A percentile compares a stretch with the other conserved stretches of the same genome.
phyloP scores from a whole-genome alignment of 169 alveolate genomes.

The Cryptosporidium sp. region DNA sequence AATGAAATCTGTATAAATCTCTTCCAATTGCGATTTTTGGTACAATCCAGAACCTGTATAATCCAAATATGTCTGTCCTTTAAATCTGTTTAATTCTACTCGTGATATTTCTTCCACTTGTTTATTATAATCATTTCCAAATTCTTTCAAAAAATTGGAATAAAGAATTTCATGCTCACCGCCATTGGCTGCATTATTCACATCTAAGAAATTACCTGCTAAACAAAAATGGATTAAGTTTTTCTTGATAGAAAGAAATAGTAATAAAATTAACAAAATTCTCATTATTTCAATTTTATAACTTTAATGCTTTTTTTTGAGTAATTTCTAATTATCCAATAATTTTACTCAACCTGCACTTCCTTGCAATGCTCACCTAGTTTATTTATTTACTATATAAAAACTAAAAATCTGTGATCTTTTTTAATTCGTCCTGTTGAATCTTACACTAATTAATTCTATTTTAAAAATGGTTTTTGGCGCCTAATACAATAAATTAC shows the following conservation, averaged over 20 bases:
- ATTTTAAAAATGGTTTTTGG: too few relatives aligned
- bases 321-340: background rate
- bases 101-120: conserved; percentile 58
- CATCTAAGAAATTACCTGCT: background rate
- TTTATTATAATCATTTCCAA: conserved; percentile 38
- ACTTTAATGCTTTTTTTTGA: too few relatives aligned
- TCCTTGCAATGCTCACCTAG: background rate
- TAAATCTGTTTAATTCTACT: conserved; percentile 67
- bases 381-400: too few relatives aligned
- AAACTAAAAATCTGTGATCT: background rate
- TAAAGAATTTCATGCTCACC: background rate
- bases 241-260: too few relatives aligned
- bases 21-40: conserved; percentile 75
- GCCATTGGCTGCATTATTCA: background rate
- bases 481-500: too few relatives aligned
- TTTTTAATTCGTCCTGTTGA: background rate
- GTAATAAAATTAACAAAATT: background rate
- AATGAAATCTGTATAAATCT: conserved; percentile 65
- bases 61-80: conserved; percentile 76
- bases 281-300: background rate
- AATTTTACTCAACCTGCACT: background rate
- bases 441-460: too few relatives aligned
- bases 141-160: conserved; percentile 1
- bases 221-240: too few relatives aligned
- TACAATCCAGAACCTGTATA: conserved; percentile 79